Percentiles rank a stretch among this genome's conserved stretches.
Conservation (phyloP, 352 stramenopile species). For the Pythium folliculosum region DNA sequence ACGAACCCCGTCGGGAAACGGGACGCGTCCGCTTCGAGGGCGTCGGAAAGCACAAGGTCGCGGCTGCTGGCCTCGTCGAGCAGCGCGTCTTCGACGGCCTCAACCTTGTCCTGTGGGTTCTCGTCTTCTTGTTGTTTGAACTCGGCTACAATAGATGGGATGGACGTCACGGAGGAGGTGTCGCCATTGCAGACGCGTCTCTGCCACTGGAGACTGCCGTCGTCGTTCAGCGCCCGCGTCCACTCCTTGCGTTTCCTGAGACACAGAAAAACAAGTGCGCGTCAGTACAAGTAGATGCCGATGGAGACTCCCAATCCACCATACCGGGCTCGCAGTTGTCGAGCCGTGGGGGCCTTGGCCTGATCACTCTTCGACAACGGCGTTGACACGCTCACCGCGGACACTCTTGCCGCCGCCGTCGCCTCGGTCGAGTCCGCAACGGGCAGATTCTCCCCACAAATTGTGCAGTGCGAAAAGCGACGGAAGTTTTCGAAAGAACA, state of each 20-base stretch:
- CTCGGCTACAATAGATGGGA: constrained; percentile 22
- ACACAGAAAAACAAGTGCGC: neutral
- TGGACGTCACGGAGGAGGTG: constrained; percentile 26
- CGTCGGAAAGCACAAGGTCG: constrained; percentile 9
- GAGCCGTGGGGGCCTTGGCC: neutral
- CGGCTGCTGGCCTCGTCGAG: constrained; percentile 2
- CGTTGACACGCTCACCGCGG: neutral
- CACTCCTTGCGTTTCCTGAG: constrained; percentile 66
- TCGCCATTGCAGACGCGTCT: constrained; percentile 21
- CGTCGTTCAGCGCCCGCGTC: constrained; percentile 61
- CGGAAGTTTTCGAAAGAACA: constrained; percentile 83
- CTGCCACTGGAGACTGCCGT: constrained; percentile 65
- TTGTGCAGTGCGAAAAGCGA: constrained; percentile 57
- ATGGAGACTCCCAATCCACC: neutral
- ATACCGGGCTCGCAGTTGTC: constrained; percentile 26
- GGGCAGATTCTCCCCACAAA: constrained; percentile 60
- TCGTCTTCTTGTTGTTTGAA: constrained; percentile 37
- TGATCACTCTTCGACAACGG: neutral
- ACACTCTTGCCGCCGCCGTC: neutral
- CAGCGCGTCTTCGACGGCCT: constrained; percentile 21
- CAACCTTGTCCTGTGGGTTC: constrained; percentile 21
- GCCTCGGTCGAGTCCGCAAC: neutral
- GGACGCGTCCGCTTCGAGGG: constrained; percentile 9
- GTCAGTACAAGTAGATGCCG: neutral
- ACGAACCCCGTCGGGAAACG: constrained; percentile 23